These are phyloP conservation scores for Polytrichum commune DNA, from an alignment of 225 moss, liverwort and hornwort genomes.

Conservation along the genomic window DNA sequence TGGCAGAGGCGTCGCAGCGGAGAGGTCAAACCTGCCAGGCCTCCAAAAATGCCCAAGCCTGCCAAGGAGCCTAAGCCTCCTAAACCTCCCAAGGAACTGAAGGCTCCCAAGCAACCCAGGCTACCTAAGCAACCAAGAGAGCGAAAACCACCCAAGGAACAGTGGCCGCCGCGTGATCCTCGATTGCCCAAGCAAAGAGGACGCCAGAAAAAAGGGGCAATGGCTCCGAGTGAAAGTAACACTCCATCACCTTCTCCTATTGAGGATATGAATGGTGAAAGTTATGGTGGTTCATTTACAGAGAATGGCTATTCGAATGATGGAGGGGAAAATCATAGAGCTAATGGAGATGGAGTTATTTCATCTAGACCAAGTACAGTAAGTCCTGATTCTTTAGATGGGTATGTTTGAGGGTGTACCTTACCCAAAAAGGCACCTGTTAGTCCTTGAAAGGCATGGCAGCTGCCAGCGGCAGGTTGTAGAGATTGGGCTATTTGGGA, in stretches of 20 bases:
- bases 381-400: constrained; percentile 37
- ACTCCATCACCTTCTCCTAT: constrained; percentile 28
- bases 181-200: constrained; percentile 44
- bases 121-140: constrained; percentile 50
- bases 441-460: too few species aligned
- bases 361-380: constrained; percentile 28
- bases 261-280: constrained; percentile 29
- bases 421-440: too few species aligned
- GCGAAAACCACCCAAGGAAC: constrained; percentile 37
- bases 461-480: too few species aligned
- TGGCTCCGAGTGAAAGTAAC: constrained; percentile 35
- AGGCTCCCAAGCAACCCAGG: constrained; percentile 57
- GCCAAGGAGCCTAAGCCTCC: constrained; percentile 58
- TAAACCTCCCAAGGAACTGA: constrained; percentile 66
- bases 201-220: constrained; percentile 36
- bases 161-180: constrained; percentile 59
- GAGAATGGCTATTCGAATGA: constrained; percentile 30
- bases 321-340: constrained; percentile 14
- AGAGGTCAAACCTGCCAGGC: constrained; percentile 42
- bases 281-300: constrained; percentile 7
- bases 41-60: constrained; percentile 30
- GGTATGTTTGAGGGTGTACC: constrained; percentile 7
- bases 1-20: constrained; percentile 64
- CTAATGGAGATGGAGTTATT: constrained; percentile 31
- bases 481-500: too few species aligned